Evolutionary conservation across 2,329 filamentous ascomycete genomes (phyloP).

Genomic region (Penicillium sp.): DNA sequence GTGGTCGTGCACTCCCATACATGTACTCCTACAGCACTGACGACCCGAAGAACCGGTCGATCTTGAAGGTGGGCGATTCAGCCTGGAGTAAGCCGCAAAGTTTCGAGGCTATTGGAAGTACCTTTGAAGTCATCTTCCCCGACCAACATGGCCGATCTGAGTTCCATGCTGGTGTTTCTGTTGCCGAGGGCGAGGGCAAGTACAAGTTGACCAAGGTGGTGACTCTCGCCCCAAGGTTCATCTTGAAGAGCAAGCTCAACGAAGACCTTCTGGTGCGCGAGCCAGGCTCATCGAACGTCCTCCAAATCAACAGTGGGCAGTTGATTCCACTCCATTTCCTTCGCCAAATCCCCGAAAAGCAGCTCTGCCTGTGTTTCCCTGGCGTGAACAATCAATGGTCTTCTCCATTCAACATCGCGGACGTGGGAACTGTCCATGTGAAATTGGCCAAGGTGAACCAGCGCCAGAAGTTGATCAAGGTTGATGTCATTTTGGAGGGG

Average conservation of each 20-base stretch:
- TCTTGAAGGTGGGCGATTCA: slow-evolving; percentile 82
- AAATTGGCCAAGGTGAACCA: slow-evolving; percentile 89
- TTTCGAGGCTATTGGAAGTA: slow-evolving; percentile 95
- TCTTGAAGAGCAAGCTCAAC: slow-evolving; percentile 85
- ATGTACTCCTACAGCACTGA: slow-evolving; percentile 94
- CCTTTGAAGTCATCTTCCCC: slow-evolving; percentile 77
- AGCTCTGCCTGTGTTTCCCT: slow-evolving; percentile 86
- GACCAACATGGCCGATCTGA: slow-evolving; percentile 67
- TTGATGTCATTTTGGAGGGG: slow-evolving; percentile 86
- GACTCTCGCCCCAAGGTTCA: slow-evolving; percentile 84
- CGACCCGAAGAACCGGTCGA: slow-evolving; percentile 83
- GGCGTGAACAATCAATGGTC: slow-evolving; percentile 97
- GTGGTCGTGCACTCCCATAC: slow-evolving; percentile 69
- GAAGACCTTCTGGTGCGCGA: slow-evolving; percentile 89
- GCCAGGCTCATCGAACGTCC: slow-evolving; percentile 80
- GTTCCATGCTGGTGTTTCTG: slow-evolving; percentile 83
- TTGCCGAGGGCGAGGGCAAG: slow-evolving; percentile 88
- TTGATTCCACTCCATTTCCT: slow-evolving; percentile 85
- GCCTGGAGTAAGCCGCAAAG: slow-evolving; percentile 96
- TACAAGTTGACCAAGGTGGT: slow-evolving; percentile 97
- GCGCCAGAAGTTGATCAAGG: slow-evolving; percentile 77
- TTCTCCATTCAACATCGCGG: slow-evolving; percentile 94
- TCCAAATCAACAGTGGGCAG: slow-evolving; percentile 70
- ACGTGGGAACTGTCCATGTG: slow-evolving; percentile 85
- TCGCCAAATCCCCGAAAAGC: slow-evolving; percentile 74